Conservation (phyloP, 129 eudicot species). For the Saposhnikovia divaricata region DNA sequence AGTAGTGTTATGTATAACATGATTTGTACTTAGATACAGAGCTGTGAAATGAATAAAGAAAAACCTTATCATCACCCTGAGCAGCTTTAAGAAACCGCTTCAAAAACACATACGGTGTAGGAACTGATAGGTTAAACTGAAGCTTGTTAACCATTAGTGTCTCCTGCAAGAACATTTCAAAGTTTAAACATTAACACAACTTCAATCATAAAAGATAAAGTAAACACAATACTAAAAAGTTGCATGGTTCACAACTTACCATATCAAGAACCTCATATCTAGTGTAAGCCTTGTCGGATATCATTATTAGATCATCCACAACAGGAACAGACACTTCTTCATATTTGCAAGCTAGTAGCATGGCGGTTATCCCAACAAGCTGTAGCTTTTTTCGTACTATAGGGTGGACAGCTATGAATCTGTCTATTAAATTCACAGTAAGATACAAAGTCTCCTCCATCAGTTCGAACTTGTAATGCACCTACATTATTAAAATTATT, state of each 20-base stretch:
- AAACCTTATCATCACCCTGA: slow-evolving; percentile 57
- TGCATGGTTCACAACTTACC: slow-evolving; percentile 27
- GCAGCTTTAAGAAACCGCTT: slow-evolving; percentile 91
- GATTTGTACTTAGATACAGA: background rate
- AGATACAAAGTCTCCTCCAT: slow-evolving; percentile 93
- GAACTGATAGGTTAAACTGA: slow-evolving; percentile 83
- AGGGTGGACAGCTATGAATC: slow-evolving; percentile 54
- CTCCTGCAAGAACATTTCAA: slow-evolving; percentile 41
- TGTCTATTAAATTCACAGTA: slow-evolving; percentile 82
- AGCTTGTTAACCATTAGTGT: slow-evolving; percentile 68
- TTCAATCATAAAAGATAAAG: background rate
- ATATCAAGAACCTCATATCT: slow-evolving; percentile 78
- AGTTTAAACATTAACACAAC: background rate
- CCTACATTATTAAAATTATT: slow-evolving; percentile 24
- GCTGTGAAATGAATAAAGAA: background rate
- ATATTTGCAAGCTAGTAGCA: slow-evolving; percentile 94
- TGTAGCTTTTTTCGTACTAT: slow-evolving; percentile 76
- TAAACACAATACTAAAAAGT: background rate
- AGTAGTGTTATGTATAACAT: background rate
- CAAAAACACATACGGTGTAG: slow-evolving; percentile 76
- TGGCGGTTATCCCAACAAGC: slow-evolving; percentile 87
- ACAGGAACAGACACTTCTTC: slow-evolving; percentile 95
- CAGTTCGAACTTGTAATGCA: slow-evolving; percentile 90
- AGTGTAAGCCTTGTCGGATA: slow-evolving; percentile 77
- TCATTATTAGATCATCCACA: slow-evolving; percentile 76